These are phyloP conservation scores for Aspergillus sp. DNA, from an alignment of 2,329 filamentous ascomycete genomes.

Conservation along the genomic window DNA sequence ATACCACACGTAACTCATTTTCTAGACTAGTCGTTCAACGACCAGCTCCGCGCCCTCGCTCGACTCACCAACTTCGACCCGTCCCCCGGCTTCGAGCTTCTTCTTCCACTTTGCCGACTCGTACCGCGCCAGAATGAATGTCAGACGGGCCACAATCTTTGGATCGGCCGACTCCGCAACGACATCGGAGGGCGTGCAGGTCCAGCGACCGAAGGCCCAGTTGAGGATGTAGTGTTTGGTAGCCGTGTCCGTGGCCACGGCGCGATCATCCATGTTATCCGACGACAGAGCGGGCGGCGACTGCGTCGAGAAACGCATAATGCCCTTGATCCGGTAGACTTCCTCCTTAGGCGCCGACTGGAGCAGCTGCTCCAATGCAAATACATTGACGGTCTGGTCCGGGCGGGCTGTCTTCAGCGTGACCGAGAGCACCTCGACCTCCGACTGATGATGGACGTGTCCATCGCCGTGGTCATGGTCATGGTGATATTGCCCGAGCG, in stretches of 20 bases:
- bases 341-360: slow-evolving; percentile 81
- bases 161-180: slow-evolving; percentile 30
- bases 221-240: slow-evolving; percentile 79
- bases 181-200: slow-evolving; percentile 64
- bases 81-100: slow-evolving; percentile 41
- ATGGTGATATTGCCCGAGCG: slow-evolving; percentile 38
- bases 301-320: slow-evolving; percentile 47
- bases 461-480: slow-evolving; percentile 34
- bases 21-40: slow-evolving; percentile 35
- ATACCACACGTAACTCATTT: not conserved
- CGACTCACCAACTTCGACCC: slow-evolving; percentile 28
- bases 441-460: slow-evolving; percentile 64
- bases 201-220: slow-evolving; percentile 97
- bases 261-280: slow-evolving; percentile 33
- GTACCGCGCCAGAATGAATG: slow-evolving; percentile 46
- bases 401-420: slow-evolving; percentile 53
- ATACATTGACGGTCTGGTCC: slow-evolving; percentile 52
- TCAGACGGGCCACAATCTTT: slow-evolving; percentile 38
- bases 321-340: slow-evolving; percentile 88
- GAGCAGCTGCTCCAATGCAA: slow-evolving; percentile 65
- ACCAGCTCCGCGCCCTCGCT: slow-evolving; percentile 23
- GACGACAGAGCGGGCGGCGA: slow-evolving; percentile 47
- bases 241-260: slow-evolving; percentile 21
- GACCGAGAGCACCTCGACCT: slow-evolving; percentile 90
- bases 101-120: slow-evolving; percentile 50